Percentiles rank a stretch among this genome's conserved stretches.
Evolutionary conservation across 192 early-diverging fungal species (phyloP).

Genomic region (Backusella australiensis): DNA sequence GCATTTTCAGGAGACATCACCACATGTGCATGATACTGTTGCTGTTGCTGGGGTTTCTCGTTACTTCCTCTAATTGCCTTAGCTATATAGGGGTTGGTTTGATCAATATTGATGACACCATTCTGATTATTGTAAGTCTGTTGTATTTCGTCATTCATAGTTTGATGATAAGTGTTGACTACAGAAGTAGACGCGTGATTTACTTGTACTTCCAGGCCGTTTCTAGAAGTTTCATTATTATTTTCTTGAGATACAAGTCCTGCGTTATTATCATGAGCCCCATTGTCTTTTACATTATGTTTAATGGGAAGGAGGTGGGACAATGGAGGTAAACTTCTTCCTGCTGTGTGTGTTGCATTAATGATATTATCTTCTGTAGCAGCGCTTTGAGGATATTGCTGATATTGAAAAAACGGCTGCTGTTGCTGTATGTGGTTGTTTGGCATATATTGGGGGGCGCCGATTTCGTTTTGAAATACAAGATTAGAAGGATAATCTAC

Average conservation of each 20-base stretch:
- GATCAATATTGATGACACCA: background rate
- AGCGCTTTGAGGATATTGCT: background rate
- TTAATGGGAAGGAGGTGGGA: background rate
- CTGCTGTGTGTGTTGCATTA: background rate
- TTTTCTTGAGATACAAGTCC: background rate
- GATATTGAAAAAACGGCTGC: background rate
- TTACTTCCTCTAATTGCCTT: background rate
- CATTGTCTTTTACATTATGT: background rate
- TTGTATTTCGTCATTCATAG: background rate
- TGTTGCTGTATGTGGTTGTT: background rate
- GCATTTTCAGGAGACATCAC: background rate
- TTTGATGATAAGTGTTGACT: background rate
- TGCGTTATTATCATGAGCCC: background rate
- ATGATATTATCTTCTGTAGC: background rate
- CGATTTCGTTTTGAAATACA: constrained; percentile 2
- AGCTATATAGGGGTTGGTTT: background rate
- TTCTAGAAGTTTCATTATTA: background rate
- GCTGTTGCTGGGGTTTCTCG: background rate
- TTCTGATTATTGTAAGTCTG: background rate
- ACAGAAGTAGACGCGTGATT: background rate
- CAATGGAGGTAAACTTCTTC: background rate
- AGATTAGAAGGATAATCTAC: background rate
- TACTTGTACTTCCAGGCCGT: background rate
- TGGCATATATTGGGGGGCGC: background rate
- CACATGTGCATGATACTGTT: background rate